Evolutionary conservation across 192 early-diverging fungal genomes (phyloP).

Genomic region (Umbelopsis sp.): DNA sequence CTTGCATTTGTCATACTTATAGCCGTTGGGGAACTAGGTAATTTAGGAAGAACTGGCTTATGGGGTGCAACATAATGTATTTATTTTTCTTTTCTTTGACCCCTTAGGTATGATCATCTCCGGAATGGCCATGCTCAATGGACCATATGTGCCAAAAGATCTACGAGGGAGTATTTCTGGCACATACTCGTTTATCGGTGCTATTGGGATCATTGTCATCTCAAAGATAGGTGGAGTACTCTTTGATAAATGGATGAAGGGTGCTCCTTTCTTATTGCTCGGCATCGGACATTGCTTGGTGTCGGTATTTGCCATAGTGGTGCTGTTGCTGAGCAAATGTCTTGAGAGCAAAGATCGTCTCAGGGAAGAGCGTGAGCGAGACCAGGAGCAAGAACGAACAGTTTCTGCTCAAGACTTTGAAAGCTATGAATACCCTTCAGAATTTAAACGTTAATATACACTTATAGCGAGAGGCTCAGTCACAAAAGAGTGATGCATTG

Average conservation of each 20-base stretch:
- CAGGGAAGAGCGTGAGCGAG: background rate
- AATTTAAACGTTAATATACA: too few species aligned
- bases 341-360: background rate
- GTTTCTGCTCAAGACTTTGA: background rate
- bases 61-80: background rate
- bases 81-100: background rate
- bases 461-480: too few species aligned
- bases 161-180: constrained; percentile 67
- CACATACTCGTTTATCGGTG: constrained; percentile 63
- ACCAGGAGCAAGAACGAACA: background rate
- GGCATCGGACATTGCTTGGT: constrained; percentile 45
- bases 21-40: constrained; percentile 52
- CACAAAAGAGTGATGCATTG: too few species aligned
- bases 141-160: constrained; percentile 44
- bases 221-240: constrained; percentile 65
- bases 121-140: constrained; percentile 64
- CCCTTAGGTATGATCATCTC: constrained; percentile 67
- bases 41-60: background rate
- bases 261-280: constrained; percentile 52
- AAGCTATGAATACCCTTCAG: background rate
- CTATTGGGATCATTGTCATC: constrained; percentile 64
- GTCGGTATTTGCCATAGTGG: constrained; percentile 31
- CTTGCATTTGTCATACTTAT: constrained; percentile 49
- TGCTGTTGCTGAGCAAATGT: constrained; percentile 8
- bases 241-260: constrained; percentile 55